phyloP scores from a whole-genome alignment of 2,329 filamentous ascomycete genomes.

The Zymoseptoria tritici region DNA sequence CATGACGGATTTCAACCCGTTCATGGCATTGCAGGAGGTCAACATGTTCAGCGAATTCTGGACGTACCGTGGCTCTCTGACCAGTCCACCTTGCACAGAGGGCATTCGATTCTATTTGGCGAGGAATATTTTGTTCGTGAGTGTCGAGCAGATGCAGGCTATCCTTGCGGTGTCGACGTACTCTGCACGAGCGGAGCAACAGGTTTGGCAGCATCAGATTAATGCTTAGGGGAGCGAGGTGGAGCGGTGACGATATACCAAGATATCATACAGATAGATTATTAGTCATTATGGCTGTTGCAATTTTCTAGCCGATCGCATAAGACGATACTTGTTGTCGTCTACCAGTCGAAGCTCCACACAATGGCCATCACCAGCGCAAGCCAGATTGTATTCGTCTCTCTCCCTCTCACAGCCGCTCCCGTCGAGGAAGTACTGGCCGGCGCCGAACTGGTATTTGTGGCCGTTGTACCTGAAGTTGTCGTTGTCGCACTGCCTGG shows the following conservation, averaged over 20 bases:
- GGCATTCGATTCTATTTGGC: constrained; percentile 42
- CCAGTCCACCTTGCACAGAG: constrained; percentile 42
- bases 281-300: not conserved
- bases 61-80: constrained; percentile 44
- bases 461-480: not conserved
- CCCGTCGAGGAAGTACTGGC: not conserved
- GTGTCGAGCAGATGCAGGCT: constrained; percentile 42
- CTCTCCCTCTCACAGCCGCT: not conserved
- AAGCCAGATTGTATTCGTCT: not conserved
- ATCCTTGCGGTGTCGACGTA: constrained; percentile 41
- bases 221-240: constrained; percentile 28
- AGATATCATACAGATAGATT: not conserved
- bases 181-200: constrained; percentile 38
- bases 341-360: not conserved
- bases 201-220: constrained; percentile 42
- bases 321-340: not conserved
- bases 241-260: not conserved
- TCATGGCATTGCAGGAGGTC: constrained; percentile 32
- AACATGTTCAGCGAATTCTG: constrained; percentile 39
- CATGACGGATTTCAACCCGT: constrained; percentile 24
- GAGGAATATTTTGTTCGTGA: constrained; percentile 36
- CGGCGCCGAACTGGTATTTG: not conserved
- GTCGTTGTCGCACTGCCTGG: not conserved
- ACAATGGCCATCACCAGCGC: not conserved
- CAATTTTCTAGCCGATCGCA: not conserved